Evolutionary conservation across 1,139 yeast genomes (phyloP).

Genomic region (Suhomyces kunorum): DNA sequence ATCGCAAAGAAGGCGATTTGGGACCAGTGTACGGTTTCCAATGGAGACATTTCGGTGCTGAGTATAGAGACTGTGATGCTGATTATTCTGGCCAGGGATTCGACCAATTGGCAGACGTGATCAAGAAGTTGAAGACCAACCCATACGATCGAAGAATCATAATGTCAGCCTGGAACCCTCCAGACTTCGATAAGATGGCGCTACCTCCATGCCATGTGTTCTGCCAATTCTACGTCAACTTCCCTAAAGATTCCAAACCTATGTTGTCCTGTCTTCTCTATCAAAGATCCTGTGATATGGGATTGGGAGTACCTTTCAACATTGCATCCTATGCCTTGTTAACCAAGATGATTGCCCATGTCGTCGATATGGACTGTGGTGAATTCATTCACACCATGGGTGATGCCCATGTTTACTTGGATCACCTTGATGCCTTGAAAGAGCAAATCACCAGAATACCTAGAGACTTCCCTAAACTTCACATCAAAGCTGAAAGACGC

Average conservation of each 20-base stretch:
- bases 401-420: constrained; percentile 91
- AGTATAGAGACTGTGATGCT: constrained; percentile 79
- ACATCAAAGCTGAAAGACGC: constrained; percentile 57
- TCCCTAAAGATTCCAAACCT: constrained; percentile 60
- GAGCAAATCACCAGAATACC: constrained; percentile 79
- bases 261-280: constrained; percentile 83
- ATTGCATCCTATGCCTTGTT: constrained; percentile 94
- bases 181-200: constrained; percentile 92
- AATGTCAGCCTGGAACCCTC: constrained; percentile 98
- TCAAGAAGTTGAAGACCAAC: constrained; percentile 74
- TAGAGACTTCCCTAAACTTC: constrained; percentile 73
- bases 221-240: constrained; percentile 89
- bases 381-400: constrained; percentile 95
- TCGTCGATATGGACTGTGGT: constrained; percentile 91
- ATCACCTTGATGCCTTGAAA: constrained; percentile 87
- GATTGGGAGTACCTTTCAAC: constrained; percentile 96
- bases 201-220: constrained; percentile 98
- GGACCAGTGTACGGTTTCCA: constrained; percentile 99
- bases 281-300: constrained; percentile 99
- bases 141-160: constrained; percentile 95
- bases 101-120: constrained; percentile 83
- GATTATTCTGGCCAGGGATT: constrained; percentile 87
- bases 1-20: constrained; percentile 88
- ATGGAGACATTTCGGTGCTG: constrained; percentile 99
- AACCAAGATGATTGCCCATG: constrained; percentile 93